Evolutionary conservation across 2,329 filamentous ascomycete species (phyloP), one percentile per base, ranked within the genome.

Genomic region (Phaeosphaeria sp.): DNA sequence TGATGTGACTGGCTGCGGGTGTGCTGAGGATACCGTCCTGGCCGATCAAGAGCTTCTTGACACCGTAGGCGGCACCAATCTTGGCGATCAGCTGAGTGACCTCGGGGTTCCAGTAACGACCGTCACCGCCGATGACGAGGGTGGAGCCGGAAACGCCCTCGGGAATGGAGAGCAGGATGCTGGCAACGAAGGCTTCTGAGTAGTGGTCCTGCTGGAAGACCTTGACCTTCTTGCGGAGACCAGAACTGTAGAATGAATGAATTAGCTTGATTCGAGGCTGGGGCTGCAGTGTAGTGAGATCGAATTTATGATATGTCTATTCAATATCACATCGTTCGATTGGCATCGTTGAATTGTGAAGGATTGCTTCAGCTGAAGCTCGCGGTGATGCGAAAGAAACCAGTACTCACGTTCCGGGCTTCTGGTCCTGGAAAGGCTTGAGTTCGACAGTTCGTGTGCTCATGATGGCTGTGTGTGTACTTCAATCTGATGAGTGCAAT

Each of bases 221-320:
- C 75, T 92, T 93, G 82, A 98, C 95, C 88, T 96, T 98, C 83
- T 99, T 99, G 66, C 95, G 93, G 79, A 99, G 92, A 80, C 95
- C 95, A 68, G 95, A 99, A 69, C 94, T 98, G 22, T n/a, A 74
- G 59, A 63, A 53, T 52, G 63, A 25, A 48, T 66, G 74, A 18
- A n/a, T 47, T 47, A 47, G 45, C 45, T n/a, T 17, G 17, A 24
- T 30, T 47, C 22, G 45, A 47, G 36, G 13, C 36, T 39, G 15
- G 15, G 15, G 3, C 15, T 36, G 25, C 25, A 6, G 25, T 11
- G 11, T 30, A 5, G 11, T 30, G 25, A 11, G 25, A 5, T 30
- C 25, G 11, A 30, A 6, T 6, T 30, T 30, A 11, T 30, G 11
- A 11, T 30, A 30, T 6, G 11, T 30, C 4, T 27, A 8, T 27